A percentile compares a stretch with the other conserved stretches of the same genome.
These are phyloP conservation scores for Aurantiochytrium sp. DNA, from an alignment of 108 stramenopile species.

Conservation along the genomic window DNA sequence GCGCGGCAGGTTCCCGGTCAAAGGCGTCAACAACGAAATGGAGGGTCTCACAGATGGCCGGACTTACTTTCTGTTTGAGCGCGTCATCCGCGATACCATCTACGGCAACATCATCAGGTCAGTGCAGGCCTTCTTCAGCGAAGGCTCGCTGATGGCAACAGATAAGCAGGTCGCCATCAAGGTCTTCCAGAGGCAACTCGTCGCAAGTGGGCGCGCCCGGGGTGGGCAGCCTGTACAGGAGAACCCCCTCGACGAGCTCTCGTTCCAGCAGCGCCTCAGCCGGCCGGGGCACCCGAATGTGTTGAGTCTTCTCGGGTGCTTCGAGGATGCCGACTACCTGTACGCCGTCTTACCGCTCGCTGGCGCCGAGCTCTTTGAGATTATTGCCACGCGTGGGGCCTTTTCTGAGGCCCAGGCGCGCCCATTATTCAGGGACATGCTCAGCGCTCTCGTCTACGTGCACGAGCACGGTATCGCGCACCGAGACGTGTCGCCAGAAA, in stretches of 20 bases:
- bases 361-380: neutral
- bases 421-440: neutral
- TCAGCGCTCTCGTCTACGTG: neutral
- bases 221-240: slow-evolving; percentile 25
- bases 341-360: neutral
- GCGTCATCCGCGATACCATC: slow-evolving; percentile 11
- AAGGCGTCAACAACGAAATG: neutral
- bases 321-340: neutral
- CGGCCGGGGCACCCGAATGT: slow-evolving; percentile 9
- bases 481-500: slow-evolving; percentile 1
- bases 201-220: slow-evolving; percentile 8
- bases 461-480: slow-evolving; percentile 10
- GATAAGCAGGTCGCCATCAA: neutral
- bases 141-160: neutral
- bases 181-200: neutral
- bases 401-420: neutral
- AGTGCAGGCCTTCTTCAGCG: neutral
- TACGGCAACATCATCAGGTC: neutral
- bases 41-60: neutral
- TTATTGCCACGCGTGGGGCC: neutral
- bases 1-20: neutral
- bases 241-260: neutral
- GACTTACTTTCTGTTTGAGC: neutral
- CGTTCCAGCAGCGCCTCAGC: slow-evolving; percentile 19
- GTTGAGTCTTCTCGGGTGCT: neutral